Base-by-base conservation (phyloP, 2,329 filamentous ascomycete genomes). In the Pseudogymnoascus sp. region DNA sequence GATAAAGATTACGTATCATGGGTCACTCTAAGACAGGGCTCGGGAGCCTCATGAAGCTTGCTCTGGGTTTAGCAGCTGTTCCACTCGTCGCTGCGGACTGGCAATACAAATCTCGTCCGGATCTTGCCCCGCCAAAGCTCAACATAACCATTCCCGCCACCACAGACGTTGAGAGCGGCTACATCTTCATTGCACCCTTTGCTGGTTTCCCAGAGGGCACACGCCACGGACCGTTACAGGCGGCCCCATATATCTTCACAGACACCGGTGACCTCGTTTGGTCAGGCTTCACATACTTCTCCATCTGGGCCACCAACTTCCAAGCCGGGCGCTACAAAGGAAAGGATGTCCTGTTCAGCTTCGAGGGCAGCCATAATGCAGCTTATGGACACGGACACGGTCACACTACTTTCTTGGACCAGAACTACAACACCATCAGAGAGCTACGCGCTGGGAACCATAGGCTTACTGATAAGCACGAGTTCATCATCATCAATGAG, bases 241-340 rank as follows among this genome's bases (percentile, higher is more conserved):
- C 79, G 1, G 79, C 73, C 0, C 78, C 81, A 0, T 84, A 84
- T 67, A 84, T 84, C 64, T 78, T 82, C 65, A 74, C 75, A 5
- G 76, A 81, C 65, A 70, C 80, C 32, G 81, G 81, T 1, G 79
- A 83, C 58, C 72, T 84, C 0, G 73, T 85, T 20, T 84, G 81
- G 81, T 83, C 81, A 0, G 79, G 81, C 2, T 80, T 80, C 60
- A 76, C 75, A 3, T 77, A 78, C 65, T 81, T 77, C 65, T 77
- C 75, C 32, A 78, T 78, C 67, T 82, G 79, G 77, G 69, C 76
- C 0, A 76, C 76, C 62, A 83, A 67, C 54, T 83, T 84, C 70
- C 80, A 80, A 63, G 74, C 74, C 1, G 77, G 72, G 0, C 72
- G 73, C 5, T 83, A 76, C 75, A 76, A 78, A 50, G 81, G 79